A percentile compares a stretch with the other conserved stretches of the same genome.
Evolutionary conservation across 2,329 filamentous ascomycete genomes (phyloP).

Genomic region (Diaporthe sp.): DNA sequence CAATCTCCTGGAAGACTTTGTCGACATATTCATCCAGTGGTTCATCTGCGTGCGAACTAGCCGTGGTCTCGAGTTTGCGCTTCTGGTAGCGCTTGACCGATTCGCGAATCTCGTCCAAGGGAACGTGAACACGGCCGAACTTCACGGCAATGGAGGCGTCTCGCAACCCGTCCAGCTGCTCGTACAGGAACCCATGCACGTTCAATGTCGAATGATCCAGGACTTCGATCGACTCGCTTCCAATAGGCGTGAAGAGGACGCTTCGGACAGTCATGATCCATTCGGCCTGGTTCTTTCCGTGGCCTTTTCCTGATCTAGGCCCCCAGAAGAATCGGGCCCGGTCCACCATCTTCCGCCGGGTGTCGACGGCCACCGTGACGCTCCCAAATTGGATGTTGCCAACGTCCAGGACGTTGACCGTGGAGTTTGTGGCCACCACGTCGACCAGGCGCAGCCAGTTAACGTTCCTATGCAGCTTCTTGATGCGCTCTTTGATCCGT

Average conservation of each 20-base stretch:
- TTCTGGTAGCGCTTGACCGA: slow-evolving; percentile 71
- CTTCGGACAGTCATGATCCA: slow-evolving; percentile 92
- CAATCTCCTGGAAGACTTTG: slow-evolving; percentile 81
- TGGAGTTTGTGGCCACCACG: slow-evolving; percentile 85
- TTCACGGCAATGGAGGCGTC: slow-evolving; percentile 94
- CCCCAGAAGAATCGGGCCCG: slow-evolving; percentile 90
- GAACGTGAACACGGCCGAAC: slow-evolving; percentile 89
- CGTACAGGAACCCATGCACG: slow-evolving; percentile 90
- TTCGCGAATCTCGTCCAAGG: slow-evolving; percentile 85
- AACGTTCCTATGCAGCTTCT: slow-evolving; percentile 87
- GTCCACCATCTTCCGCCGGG: slow-evolving; percentile 90
- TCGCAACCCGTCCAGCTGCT: slow-evolving; percentile 86
- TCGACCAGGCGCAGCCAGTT: slow-evolving; percentile 93
- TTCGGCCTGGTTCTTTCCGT: slow-evolving; percentile 82
- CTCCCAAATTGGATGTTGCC: slow-evolving; percentile 88
- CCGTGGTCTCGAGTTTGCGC: slow-evolving; percentile 55
- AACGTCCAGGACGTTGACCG: slow-evolving; percentile 82
- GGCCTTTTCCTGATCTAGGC: slow-evolving; percentile 71
- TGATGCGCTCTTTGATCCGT: slow-evolving; percentile 85
- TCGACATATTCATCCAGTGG: slow-evolving; percentile 75
- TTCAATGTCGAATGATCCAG: slow-evolving; percentile 91
- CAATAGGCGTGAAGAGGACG: slow-evolving; percentile 89
- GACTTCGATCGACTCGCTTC: slow-evolving; percentile 86
- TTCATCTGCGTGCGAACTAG: slow-evolving; percentile 55
- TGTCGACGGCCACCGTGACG: slow-evolving; percentile 90